Evolutionary conservation across 345 rosid species (phyloP), one percentile per base, ranked within the genome.

Genomic region (Gossypium herbaceum): DNA sequence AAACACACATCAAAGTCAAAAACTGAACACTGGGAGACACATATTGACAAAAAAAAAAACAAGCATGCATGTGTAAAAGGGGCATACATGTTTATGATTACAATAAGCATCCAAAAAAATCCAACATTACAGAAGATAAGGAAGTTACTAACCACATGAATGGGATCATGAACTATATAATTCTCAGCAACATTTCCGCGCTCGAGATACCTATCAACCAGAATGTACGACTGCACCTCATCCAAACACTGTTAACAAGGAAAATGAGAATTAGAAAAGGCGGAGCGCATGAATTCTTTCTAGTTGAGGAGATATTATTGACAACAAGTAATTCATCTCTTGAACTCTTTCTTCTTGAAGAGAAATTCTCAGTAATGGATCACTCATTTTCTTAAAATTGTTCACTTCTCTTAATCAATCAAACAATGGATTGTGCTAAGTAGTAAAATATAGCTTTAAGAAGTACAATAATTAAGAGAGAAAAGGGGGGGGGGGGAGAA

Each of bases 201-300:
- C 77, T 87, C 87, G 20, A 64, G 51, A 67, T 77, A 88, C 82
- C 99, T 86, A 80, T 91, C 94, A 64, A 90, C 88, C 10, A 94
- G 87, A 78, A 92, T 91, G 79, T 93, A 94, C 0, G 94, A 83
- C 66, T 94, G 94, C 82, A 94, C 90, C 84, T 91, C 97, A 85
- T 92, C 98, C 75, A 94, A 89, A 78, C 78, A 82, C 97, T 94
- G 88, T 84, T 72, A 79, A 62, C 22, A 57, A 52, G 34, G 15
- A 50, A 71, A 11, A 71, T 12, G 34, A 20, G 9, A 20, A 75
- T 66, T 8, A 9, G 41, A 62, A 48, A 44, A 8, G 29, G 2
- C 29, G 0, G 44, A 50, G 12, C 29, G 17, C 55, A 43, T 4
- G 3, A 24, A 19, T 58, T 2, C 61, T 57, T 34, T 24, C 12